Conservation (phyloP, 1,139 yeast species). For the Saccharomyces pastorianus region DNA sequence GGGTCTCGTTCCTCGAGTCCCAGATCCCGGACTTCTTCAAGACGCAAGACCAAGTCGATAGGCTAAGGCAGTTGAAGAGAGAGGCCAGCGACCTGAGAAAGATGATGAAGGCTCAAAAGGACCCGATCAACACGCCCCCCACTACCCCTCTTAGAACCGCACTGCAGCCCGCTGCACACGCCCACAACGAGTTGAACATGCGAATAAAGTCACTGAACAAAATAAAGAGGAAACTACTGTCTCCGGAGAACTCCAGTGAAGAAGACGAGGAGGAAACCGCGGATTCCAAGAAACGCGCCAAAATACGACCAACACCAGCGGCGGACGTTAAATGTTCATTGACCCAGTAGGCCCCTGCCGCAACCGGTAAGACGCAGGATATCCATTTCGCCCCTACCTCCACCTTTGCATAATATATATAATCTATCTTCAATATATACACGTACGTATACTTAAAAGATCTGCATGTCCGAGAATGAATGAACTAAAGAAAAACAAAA, state of each 20-base stretch:
- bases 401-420: not conserved
- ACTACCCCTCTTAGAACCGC: conserved; percentile 14
- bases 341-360: not conserved
- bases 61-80: conserved; percentile 23
- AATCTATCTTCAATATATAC: not conserved
- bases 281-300: not conserved
- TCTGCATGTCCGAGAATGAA: conserved; percentile 8
- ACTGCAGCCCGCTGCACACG: not conserved
- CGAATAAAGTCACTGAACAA: not conserved
- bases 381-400: conserved; percentile 1
- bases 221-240: conserved; percentile 2
- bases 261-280: conserved; percentile 1
- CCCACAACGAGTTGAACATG: not conserved
- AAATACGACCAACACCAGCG: not conserved
- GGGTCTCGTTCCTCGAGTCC: conserved; percentile 39
- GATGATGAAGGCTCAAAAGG: conserved; percentile 13
- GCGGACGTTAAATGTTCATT: not conserved
- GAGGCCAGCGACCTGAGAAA: conserved; percentile 29
- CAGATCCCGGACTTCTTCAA: conserved; percentile 30
- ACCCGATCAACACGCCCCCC: conserved; percentile 18
- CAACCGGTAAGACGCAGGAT: no score
- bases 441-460: conserved; percentile 6
- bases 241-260: conserved; percentile 5
- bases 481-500: not conserved
- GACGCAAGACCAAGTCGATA: conserved; percentile 27